Percentiles rank a stretch among this genome's conserved stretches.
Conservation (phyloP, 768 basidiomycete species). For the Pseudohyphozyma bogoriensis region DNA sequence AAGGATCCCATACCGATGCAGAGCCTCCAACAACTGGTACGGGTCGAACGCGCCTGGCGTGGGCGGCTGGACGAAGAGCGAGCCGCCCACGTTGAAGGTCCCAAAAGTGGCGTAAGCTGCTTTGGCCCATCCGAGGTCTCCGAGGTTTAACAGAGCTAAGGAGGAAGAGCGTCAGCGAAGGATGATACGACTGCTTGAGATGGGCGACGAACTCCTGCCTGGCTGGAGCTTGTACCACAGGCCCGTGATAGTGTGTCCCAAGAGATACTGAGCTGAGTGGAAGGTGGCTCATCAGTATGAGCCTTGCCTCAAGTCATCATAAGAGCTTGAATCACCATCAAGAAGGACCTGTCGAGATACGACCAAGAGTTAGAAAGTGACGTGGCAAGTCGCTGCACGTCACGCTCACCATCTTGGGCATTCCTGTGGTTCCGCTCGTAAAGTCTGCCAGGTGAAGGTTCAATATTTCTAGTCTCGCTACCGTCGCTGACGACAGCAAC, state of each 20-base stretch:
- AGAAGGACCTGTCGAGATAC: too few relatives aligned
- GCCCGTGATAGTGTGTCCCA: constrained; percentile 13
- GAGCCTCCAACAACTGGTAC: constrained; percentile 5
- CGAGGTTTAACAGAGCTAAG: constrained; percentile 13
- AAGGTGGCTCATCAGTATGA: too few relatives aligned
- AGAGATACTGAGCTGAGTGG: constrained; percentile 1
- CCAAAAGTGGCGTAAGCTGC: constrained; percentile 15
- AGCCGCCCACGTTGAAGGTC: constrained; percentile 14
- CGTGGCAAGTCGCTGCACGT: too few relatives aligned
- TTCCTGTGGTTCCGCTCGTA: constrained; percentile 20
- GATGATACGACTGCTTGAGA: not conserved
- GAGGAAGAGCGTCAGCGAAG: not conserved
- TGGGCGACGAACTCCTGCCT: not conserved
- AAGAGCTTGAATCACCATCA: too few relatives aligned
- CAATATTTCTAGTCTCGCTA: not conserved
- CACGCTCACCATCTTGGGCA: constrained; percentile 25
- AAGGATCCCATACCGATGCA: too few relatives aligned
- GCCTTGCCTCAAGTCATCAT: too few relatives aligned
- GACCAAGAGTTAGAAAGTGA: too few relatives aligned
- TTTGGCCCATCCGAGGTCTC: constrained; percentile 28
- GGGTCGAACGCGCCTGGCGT: constrained; percentile 14
- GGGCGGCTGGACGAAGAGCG: constrained; percentile 22
- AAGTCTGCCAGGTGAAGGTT: constrained; percentile 6
- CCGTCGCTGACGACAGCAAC: not conserved
- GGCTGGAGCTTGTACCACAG: constrained; percentile 20